A percentile compares a stretch with the other conserved stretches of the same genome.
These are phyloP conservation scores for Xylaria sp. DNA, from an alignment of 2,329 filamentous ascomycete genomes.

Conservation along the genomic window DNA sequence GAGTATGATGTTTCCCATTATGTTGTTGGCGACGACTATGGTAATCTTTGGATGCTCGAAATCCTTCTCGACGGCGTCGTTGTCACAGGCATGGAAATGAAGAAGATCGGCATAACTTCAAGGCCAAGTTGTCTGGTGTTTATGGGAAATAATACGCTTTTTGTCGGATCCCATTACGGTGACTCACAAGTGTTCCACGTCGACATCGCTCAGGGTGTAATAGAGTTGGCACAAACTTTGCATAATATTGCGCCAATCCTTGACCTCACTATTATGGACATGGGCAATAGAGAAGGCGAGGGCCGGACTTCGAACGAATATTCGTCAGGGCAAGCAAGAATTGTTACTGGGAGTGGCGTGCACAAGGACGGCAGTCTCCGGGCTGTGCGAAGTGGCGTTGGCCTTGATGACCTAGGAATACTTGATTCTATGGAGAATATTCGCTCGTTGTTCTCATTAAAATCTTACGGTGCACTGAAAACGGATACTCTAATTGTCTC, in stretches of 20 bases:
- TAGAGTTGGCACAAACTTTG: slow-evolving; percentile 79
- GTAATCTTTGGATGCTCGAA: slow-evolving; percentile 84
- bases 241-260: slow-evolving; percentile 90
- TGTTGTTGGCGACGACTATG: slow-evolving; percentile 92
- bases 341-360: slow-evolving; percentile 92
- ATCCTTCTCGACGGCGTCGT: slow-evolving; percentile 74
- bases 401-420: slow-evolving; percentile 86
- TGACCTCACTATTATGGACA: slow-evolving; percentile 96
- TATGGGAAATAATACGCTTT: slow-evolving; percentile 77
- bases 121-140: slow-evolving; percentile 83
- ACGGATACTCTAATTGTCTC: slow-evolving; percentile 82
- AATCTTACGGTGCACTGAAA: slow-evolving; percentile 59
- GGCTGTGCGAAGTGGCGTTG: slow-evolving; percentile 93
- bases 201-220: slow-evolving; percentile 50
- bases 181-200: slow-evolving; percentile 82
- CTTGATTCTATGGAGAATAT: slow-evolving; percentile 82
- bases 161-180: slow-evolving; percentile 91
- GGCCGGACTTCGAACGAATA: slow-evolving; percentile 84
- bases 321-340: slow-evolving; percentile 91
- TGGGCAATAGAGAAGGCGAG: slow-evolving; percentile 85
- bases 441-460: slow-evolving; percentile 77
- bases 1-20: slow-evolving; percentile 84
- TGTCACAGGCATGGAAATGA: slow-evolving; percentile 78
- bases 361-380: slow-evolving; percentile 89
- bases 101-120: slow-evolving; percentile 73